phyloP scores from a whole-genome alignment of 2,329 filamentous ascomycete genomes.

The Endoconidiophora polonica region DNA sequence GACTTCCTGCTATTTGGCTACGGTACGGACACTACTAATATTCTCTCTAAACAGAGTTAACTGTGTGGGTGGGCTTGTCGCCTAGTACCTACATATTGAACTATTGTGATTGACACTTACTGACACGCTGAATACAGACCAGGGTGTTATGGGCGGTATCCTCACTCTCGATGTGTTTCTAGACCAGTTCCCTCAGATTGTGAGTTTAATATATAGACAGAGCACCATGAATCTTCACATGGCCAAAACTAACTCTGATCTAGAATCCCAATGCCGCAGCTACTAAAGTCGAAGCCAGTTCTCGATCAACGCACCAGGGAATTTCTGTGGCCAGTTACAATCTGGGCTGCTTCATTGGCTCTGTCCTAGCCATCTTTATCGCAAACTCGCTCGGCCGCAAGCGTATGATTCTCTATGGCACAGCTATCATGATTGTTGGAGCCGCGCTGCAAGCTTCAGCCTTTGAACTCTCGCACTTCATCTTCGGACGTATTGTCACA shows the following conservation, averaged over 20 bases:
- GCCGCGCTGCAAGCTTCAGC: constrained; percentile 42
- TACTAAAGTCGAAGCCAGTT: background rate
- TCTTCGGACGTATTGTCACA: constrained; percentile 36
- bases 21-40: constrained; percentile 19
- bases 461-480: constrained; percentile 20
- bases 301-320: constrained; percentile 17
- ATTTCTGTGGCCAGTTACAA: constrained; percentile 42
- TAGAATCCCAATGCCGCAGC: background rate
- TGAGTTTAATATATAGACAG: constrained; percentile 13
- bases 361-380: constrained; percentile 48
- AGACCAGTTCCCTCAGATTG: constrained; percentile 36
- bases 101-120: too few species aligned
- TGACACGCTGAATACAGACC: constrained; percentile 23
- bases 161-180: constrained; percentile 49
- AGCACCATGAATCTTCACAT: too few species aligned
- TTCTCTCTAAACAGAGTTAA: too few species aligned
- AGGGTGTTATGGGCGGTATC: constrained; percentile 60
- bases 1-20: constrained; percentile 28
- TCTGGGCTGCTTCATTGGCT: constrained; percentile 45
- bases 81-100: too few species aligned
- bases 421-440: constrained; percentile 38
- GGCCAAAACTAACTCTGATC: too few species aligned
- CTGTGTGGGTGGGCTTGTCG: too few species aligned
- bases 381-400: constrained; percentile 45
- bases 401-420: constrained; percentile 42